Conservation (phyloP, 2,329 filamentous ascomycete species). For the Botrytis fragariae region DNA sequence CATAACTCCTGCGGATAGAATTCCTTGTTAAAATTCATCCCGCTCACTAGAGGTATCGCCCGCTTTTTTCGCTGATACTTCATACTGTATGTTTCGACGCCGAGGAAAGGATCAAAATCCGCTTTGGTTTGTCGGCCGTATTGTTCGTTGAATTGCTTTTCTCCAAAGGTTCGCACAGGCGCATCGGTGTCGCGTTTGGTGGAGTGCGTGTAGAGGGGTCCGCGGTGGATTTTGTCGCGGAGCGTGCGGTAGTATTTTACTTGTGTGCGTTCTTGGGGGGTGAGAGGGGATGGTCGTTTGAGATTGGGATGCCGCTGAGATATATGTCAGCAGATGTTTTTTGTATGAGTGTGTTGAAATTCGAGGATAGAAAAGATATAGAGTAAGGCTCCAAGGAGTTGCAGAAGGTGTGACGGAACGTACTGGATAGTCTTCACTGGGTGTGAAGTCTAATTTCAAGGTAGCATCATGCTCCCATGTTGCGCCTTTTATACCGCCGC, state of each 20-base stretch:
- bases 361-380: constrained; percentile 1
- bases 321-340: neutral
- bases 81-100: constrained; percentile 58
- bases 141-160: constrained; percentile 40
- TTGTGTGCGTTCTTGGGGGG: constrained; percentile 45
- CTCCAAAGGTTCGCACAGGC: constrained; percentile 44
- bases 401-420: constrained; percentile 23
- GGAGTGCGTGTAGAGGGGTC: constrained; percentile 51
- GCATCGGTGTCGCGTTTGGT: constrained; percentile 38
- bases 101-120: constrained; percentile 59
- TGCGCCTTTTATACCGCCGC: constrained; percentile 34
- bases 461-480: constrained; percentile 37
- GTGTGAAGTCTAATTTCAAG: constrained; percentile 41
- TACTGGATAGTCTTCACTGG: constrained; percentile 48
- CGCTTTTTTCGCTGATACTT: constrained; percentile 56
- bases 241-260: constrained; percentile 51
- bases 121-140: constrained; percentile 38
- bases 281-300: constrained; percentile 43
- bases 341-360: neutral
- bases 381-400: neutral
- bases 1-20: constrained; percentile 60
- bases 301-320: constrained; percentile 36
- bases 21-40: constrained; percentile 52
- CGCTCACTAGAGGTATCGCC: constrained; percentile 52
- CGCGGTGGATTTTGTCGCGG: constrained; percentile 55